Evolutionary conservation across 108 stramenopile species (phyloP).

Genomic region (Conticribra weissflogii): DNA sequence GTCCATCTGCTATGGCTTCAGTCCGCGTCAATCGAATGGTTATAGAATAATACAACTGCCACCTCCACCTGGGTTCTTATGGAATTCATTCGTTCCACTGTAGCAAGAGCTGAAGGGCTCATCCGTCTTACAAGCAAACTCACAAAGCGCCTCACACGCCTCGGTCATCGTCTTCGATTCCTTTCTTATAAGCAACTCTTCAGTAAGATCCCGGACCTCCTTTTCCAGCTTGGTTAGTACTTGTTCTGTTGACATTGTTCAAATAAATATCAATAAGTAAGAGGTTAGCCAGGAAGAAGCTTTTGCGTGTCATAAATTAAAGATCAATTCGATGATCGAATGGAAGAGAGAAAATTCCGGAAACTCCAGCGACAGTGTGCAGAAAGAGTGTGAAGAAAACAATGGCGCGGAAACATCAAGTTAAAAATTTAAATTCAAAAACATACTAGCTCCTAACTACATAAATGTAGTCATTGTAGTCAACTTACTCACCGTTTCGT

Average conservation of each 20-base stretch:
- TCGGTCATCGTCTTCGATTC: constrained; percentile 40
- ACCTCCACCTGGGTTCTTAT: constrained; percentile 46
- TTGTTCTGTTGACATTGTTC: constrained; percentile 28
- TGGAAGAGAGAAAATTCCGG: too few species aligned
- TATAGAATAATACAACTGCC: constrained; percentile 34
- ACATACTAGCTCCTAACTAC: too few species aligned
- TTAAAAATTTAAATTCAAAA: too few species aligned
- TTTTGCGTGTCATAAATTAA: too few species aligned
- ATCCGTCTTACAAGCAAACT: constrained; percentile 27
- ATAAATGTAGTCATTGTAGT: too few species aligned
- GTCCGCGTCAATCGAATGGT: neutral
- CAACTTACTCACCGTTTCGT: too few species aligned
- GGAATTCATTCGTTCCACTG: constrained; percentile 34
- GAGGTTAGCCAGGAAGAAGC: too few species aligned
- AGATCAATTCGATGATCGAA: too few species aligned
- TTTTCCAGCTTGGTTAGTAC: constrained; percentile 26
- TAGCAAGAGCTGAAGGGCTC: constrained; percentile 42
- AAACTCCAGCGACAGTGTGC: too few species aligned
- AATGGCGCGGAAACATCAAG: too few species aligned
- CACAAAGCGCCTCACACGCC: constrained; percentile 26
- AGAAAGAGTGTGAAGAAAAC: too few species aligned
- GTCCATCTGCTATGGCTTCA: neutral
- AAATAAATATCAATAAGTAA: too few species aligned
- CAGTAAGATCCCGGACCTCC: constrained; percentile 33
- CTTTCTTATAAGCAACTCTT: constrained; percentile 38